Base-by-base conservation (phyloP, 2,329 filamentous ascomycete genomes). In the Niveomyces coronatus region DNA sequence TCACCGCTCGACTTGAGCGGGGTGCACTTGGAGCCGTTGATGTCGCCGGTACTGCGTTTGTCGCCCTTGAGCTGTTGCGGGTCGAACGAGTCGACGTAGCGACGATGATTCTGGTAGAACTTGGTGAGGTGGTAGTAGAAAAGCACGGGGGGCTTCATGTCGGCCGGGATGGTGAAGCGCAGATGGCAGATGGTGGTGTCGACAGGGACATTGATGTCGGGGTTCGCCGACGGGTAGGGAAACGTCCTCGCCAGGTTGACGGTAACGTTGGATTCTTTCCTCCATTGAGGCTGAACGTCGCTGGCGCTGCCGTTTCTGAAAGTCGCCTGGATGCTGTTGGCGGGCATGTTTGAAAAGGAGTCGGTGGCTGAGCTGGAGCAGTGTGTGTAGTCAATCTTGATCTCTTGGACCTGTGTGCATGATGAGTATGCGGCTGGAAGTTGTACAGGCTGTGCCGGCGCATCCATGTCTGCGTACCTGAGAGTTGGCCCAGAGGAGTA, bases 81-180 rank as follows among this genome's bases (percentile, higher is more conserved):
- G 53, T 88, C 82, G 52, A 94, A 82, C 1, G 85, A 94, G 55
- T 86, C 84, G 44, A 95, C 91, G 50, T 98, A 98, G 60, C 89
- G 81, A 47, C 91, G 82, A 57, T 98, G 91, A 57, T 98, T 98
- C 62, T 98, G 91, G 67, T 96, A 96, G 65, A 98, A 98, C 64
- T 96, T 94, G 41, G 86, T 89, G 45, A 98, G 78, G 49, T 83
- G 82, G 62, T 98, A 98, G 67, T 95, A 98, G 61, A 96, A 78
- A 44, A 89, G 74, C 9, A 98, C 84, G 0, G 89, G 87, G 1
- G 87, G 76, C 3, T 73, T 70, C 61, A 98, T 80, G 42, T 78
- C 67, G 51, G 89, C 80, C 2, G 86, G 85, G 8, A 95, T 78
- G 24, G 74, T 67, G 62, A 96, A 94, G 44, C 76, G 70, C 40